Base-by-base conservation (phyloP, 768 basidiomycete species). In the Chalciporus piperatus region DNA sequence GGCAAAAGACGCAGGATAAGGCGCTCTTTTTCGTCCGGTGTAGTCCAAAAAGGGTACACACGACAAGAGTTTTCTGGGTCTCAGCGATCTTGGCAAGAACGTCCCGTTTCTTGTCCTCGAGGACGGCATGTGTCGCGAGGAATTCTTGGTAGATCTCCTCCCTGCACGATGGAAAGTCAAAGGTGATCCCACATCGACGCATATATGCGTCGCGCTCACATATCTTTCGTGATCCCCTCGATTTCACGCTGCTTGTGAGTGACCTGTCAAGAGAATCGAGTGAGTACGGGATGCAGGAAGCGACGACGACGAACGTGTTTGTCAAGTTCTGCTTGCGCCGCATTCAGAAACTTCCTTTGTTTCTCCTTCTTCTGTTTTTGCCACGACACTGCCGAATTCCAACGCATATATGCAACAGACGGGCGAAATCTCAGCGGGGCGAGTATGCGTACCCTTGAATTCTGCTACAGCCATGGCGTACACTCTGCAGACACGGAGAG, bases 381-480 rank as follows among this genome's bases (percentile, higher is more conserved):
- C 69, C 69, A 70, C 8, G 69, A 58, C 37, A 65, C 67, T 70
- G 44, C 27, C n/a, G 7, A n/a, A 19, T 37, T 28, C 14, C 9
- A 39, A 17, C 16, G 47, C 48, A 37, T 35, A n/a, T 22, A 50
- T 50, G 37, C 35, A 27, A 19, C 35, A n/a, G 14, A 7, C 5
- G 10, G 35, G 19, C 6, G 3, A n/a, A 1, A 9, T 17, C 20
- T 14, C 17, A 9, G 25, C 1, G 13, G 20, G 0, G 30, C 16
- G 25, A 25, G 16, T 27, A 4, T 23, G 56, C 60, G 48, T 6
- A 70, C 67, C 56, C 48, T 68, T 68, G 56, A 68, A 69, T 32
- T 68, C 67, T 16, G 64, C 60, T 10, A 67, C 67, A 7, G 69
- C 60, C 28, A 45, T 66, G 5, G 69, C 64, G 12, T 66, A 70